Evolutionary conservation across 495 filamentous ascomycete genomes (phyloP).

Genomic region (Penicillium alfredii): DNA sequence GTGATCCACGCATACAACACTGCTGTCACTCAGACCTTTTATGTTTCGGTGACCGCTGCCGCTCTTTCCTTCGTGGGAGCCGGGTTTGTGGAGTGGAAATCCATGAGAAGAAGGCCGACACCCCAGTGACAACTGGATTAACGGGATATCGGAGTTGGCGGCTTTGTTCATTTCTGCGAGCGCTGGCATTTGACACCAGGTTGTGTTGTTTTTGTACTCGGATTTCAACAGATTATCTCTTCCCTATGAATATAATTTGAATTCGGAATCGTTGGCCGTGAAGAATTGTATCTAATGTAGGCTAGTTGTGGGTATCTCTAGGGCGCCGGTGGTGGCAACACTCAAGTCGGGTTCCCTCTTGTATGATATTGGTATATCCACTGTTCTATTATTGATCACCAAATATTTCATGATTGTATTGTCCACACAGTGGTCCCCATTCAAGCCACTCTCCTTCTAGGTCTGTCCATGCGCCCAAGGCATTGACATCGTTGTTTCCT

Average conservation of each 20-base stretch:
- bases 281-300: too few species aligned
- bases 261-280: too few species aligned
- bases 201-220: not conserved
- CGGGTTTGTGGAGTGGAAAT: slow-evolving; percentile 65
- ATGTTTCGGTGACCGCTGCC: slow-evolving; percentile 59
- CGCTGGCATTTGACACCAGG: not conserved
- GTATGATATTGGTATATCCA: too few species aligned
- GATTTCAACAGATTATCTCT: too few species aligned
- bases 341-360: too few species aligned
- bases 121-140: not conserved
- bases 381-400: too few species aligned
- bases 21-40: slow-evolving; percentile 60
- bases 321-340: too few species aligned
- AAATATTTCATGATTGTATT: slow-evolving; percentile 6
- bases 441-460: slow-evolving; percentile 5
- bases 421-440: slow-evolving; percentile 8
- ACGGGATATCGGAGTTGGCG: not conserved
- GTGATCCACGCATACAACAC: slow-evolving; percentile 67
- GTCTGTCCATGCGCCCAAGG: slow-evolving; percentile 5
- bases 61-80: slow-evolving; percentile 55
- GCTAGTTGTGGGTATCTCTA: too few species aligned
- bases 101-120: slow-evolving; percentile 44
- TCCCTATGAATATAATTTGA: too few species aligned
- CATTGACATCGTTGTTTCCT: not conserved
- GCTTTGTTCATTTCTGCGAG: not conserved